A percentile compares a stretch with the other conserved stretches of the same genome.
phyloP scores from a whole-genome alignment of 768 basidiomycete genomes.

The Chalciporus pseudorubinellus region DNA sequence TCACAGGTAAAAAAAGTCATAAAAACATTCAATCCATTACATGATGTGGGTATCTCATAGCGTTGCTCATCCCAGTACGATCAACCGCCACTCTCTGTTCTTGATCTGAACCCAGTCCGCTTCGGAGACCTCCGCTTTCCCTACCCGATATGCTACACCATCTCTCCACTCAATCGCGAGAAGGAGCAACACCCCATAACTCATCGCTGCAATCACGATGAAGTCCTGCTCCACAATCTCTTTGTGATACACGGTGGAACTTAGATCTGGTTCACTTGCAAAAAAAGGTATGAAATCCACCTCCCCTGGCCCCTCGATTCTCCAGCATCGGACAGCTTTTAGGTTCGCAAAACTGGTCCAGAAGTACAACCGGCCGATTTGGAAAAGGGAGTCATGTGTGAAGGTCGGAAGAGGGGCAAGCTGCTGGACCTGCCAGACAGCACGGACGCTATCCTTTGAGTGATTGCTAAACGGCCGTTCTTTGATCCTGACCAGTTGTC shows the following conservation, averaged over 20 bases:
- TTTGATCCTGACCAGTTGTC: not conserved
- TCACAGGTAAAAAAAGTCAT: too few species aligned
- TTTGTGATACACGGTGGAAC: not conserved
- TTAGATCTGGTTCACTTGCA: not conserved
- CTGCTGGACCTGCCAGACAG: not conserved
- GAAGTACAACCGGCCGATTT: constrained; percentile 10
- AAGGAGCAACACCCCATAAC: not conserved
- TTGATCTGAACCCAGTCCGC: constrained; percentile 3
- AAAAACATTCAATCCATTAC: too few species aligned
- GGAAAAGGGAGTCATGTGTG: not conserved
- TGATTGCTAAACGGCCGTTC: not conserved
- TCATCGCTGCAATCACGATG: constrained; percentile 7
- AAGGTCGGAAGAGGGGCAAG: not conserved
- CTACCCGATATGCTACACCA: constrained; percentile 15
- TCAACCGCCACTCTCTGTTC: constrained; percentile 13
- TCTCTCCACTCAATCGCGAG: constrained; percentile 17
- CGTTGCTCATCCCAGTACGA: constrained; percentile 11
- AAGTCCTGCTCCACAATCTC: constrained; percentile 12
- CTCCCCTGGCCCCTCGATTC: not conserved
- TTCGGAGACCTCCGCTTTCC: not conserved
- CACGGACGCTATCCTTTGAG: not conserved
- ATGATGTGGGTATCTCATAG: too few species aligned
- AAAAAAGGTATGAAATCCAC: not conserved
- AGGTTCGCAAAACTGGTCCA: constrained; percentile 15
- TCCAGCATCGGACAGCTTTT: not conserved